phyloP scores from a whole-genome alignment of 2,329 filamentous ascomycete genomes.

The Sclerotinia subarctica region DNA sequence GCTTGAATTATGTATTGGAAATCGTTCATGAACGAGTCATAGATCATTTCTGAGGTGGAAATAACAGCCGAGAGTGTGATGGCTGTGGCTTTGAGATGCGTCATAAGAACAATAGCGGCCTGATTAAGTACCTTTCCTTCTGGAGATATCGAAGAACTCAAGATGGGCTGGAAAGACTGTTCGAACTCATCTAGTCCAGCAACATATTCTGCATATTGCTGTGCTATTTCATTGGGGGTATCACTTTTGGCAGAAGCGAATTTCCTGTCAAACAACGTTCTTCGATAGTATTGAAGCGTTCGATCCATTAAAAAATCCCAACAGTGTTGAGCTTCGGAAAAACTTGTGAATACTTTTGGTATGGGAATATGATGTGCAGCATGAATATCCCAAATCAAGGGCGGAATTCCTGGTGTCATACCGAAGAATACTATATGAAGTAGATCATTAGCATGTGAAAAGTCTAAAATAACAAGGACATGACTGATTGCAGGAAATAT shows the following conservation, averaged over 20 bases:
- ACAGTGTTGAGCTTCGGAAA: slow-evolving; percentile 31
- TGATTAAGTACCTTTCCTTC: slow-evolving; percentile 30
- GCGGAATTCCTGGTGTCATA: slow-evolving; percentile 32
- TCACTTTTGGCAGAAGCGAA: slow-evolving; percentile 27
- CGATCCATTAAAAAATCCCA: slow-evolving; percentile 38
- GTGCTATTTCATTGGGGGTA: slow-evolving; percentile 23
- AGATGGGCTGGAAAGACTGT: slow-evolving; percentile 31
- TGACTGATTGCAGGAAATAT: background rate
- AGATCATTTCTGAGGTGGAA: slow-evolving; percentile 33
- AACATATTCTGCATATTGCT: slow-evolving; percentile 24
- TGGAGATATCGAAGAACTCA: slow-evolving; percentile 27
- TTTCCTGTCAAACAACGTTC: slow-evolving; percentile 30
- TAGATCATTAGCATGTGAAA: background rate
- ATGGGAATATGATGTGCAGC: slow-evolving; percentile 32
- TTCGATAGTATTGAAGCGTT: slow-evolving; percentile 33
- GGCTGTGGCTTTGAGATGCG: slow-evolving; percentile 24
- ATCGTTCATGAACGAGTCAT: slow-evolving; percentile 29
- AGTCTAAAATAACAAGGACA: background rate
- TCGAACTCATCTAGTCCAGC: slow-evolving; percentile 30
- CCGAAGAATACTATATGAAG: slow-evolving; percentile 30
- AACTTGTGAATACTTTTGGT: slow-evolving; percentile 30
- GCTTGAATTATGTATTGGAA: slow-evolving; percentile 33
- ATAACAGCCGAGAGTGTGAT: slow-evolving; percentile 28
- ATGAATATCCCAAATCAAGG: slow-evolving; percentile 35
- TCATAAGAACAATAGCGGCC: slow-evolving; percentile 25